A percentile compares a stretch with the other conserved stretches of the same genome.
Conservation (phyloP, 345 rosid species). For the Camelina sativa region DNA sequence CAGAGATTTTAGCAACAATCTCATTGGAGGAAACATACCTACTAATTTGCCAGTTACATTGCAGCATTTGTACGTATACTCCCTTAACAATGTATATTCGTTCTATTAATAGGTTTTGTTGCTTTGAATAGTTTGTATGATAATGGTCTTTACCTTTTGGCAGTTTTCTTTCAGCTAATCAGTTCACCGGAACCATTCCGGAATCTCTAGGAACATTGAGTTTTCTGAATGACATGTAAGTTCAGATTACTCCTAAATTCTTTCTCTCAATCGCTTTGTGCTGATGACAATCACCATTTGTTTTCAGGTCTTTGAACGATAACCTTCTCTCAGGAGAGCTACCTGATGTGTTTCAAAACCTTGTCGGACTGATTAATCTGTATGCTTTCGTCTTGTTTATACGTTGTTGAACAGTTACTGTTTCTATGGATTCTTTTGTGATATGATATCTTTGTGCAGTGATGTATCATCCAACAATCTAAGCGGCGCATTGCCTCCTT, state of each 20-base stretch:
- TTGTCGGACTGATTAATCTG: constrained; percentile 80
- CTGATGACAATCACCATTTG: constrained; percentile 12
- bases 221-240: constrained; percentile 71
- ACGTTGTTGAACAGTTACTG: constrained; percentile 19
- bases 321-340: constrained; percentile 84
- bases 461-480: constrained; percentile 85
- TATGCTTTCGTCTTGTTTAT: constrained; percentile 47
- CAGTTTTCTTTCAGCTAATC: constrained; percentile 95
- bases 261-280: not conserved
- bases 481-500: constrained; percentile 83
- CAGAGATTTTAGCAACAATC: constrained; percentile 96
- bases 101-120: not conserved
- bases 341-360: constrained; percentile 78
- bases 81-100: not conserved
- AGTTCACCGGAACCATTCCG: constrained; percentile 92
- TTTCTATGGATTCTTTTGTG: constrained; percentile 10
- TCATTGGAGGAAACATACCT: constrained; percentile 90
- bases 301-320: constrained; percentile 78
- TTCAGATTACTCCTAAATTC: not conserved
- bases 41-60: constrained; percentile 75
- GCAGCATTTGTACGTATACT: constrained; percentile 50
- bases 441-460: constrained; percentile 53
- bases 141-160: constrained; percentile 53
- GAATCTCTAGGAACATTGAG: constrained; percentile 70
- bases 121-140: constrained; percentile 25